phyloP scores from a whole-genome alignment of 2,329 filamentous ascomycete species.

The Talaromyces sp. region DNA sequence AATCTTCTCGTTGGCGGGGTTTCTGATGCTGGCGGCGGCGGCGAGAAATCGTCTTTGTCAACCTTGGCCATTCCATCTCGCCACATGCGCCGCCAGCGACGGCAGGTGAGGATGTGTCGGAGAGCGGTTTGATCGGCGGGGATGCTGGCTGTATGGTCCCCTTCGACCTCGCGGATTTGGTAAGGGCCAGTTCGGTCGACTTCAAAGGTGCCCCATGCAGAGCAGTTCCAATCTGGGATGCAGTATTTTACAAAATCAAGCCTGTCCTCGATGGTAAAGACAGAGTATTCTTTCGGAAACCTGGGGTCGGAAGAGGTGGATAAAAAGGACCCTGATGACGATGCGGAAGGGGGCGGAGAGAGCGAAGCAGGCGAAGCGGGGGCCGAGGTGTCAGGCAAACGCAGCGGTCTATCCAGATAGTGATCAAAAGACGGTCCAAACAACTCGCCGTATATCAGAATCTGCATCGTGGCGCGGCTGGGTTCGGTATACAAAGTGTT shows the following conservation, averaged over 20 bases:
- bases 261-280: conserved; percentile 16
- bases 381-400: neutral
- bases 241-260: conserved; percentile 27
- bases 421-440: conserved; percentile 20
- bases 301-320: neutral
- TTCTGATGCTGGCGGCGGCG: neutral
- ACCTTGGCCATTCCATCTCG: conserved; percentile 11
- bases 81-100: conserved; percentile 23
- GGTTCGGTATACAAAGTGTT: conserved; percentile 20
- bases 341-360: neutral
- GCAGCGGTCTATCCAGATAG: conserved; percentile 12
- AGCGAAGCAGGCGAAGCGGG: neutral
- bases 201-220: conserved; percentile 5
- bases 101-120: conserved; percentile 17
- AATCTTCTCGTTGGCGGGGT: neutral
- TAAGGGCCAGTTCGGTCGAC: conserved; percentile 7
- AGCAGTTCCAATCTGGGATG: conserved; percentile 18
- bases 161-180: neutral
- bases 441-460: conserved; percentile 27
- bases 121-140: conserved; percentile 10
- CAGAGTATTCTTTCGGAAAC: neutral
- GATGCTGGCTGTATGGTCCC: neutral
- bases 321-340: neutral
- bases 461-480: conserved; percentile 20
- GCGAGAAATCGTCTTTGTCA: neutral